phyloP scores from a whole-genome alignment of 2,329 filamentous ascomycete genomes.

The Colletotrichum spaethianum region DNA sequence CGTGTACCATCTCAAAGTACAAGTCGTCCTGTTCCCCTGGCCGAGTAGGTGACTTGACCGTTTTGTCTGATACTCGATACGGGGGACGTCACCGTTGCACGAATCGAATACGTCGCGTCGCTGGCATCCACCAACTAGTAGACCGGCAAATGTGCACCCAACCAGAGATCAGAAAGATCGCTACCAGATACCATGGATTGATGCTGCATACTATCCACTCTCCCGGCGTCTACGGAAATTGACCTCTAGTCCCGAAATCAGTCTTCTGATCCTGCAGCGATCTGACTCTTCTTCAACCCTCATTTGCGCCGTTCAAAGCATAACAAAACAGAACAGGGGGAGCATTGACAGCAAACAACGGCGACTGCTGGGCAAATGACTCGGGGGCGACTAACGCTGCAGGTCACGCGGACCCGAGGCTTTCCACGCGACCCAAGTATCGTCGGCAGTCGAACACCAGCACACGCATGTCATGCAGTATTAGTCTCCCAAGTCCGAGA shows the following conservation, averaged over 20 bases:
- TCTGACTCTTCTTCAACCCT: constrained; percentile 19
- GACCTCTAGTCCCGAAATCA: constrained; percentile 13
- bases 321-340: constrained; percentile 10
- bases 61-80: constrained; percentile 5
- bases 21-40: background rate
- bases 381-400: constrained; percentile 16
- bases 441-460: background rate
- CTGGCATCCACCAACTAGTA: background rate
- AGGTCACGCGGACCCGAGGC: constrained; percentile 17
- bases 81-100: constrained; percentile 4
- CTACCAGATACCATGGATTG: too few species aligned
- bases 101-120: background rate
- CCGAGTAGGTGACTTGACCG: background rate
- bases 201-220: too few species aligned
- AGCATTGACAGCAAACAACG: constrained; percentile 23
- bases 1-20: background rate
- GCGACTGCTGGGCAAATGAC: constrained; percentile 24
- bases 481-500: background rate
- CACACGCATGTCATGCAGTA: background rate
- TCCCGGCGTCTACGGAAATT: constrained; percentile 11
- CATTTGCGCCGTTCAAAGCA: constrained; percentile 11
- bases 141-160: constrained; percentile 12
- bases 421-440: constrained; percentile 12
- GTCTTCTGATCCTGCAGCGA: constrained; percentile 30
- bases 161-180: constrained; percentile 9